A percentile compares a stretch with the other conserved stretches of the same genome.
phyloP scores from a whole-genome alignment of 2,329 filamentous ascomycete genomes.

The Botrytis deweyae region DNA sequence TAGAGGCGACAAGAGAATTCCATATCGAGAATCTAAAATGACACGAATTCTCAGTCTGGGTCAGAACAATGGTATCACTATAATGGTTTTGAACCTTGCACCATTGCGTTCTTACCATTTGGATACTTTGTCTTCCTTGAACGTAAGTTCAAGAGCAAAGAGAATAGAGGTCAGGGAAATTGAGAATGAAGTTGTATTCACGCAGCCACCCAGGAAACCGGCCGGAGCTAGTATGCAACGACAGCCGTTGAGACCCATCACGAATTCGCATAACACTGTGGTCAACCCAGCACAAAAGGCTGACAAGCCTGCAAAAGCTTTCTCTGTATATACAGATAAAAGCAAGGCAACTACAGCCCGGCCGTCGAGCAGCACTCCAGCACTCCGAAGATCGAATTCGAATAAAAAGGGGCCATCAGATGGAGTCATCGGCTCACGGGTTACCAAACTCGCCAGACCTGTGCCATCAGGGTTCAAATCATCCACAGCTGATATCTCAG shows the following conservation, averaged over 20 bases:
- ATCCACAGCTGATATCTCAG: constrained; percentile 51
- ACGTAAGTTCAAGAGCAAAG: constrained; percentile 93
- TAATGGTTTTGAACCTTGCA: constrained; percentile 95
- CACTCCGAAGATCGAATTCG: constrained; percentile 39
- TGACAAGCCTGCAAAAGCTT: constrained; percentile 78
- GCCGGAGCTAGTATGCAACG: constrained; percentile 51
- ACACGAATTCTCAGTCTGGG: constrained; percentile 88
- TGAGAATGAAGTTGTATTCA: constrained; percentile 91
- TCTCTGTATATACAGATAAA: constrained; percentile 83
- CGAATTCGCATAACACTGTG: constrained; percentile 72
- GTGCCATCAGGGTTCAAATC: constrained; percentile 32
- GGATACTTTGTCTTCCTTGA: constrained; percentile 89
- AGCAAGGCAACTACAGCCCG: constrained; percentile 47
- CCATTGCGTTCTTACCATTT: constrained; percentile 90
- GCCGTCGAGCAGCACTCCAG: constrained; percentile 31
- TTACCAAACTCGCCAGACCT: constrained; percentile 49
- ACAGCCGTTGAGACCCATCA: constrained; percentile 76
- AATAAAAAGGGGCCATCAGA: constrained; percentile 41
- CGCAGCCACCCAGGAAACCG: constrained; percentile 64
- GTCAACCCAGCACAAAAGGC: constrained; percentile 56
- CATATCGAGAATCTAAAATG: constrained; percentile 93
- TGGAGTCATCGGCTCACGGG: constrained; percentile 40
- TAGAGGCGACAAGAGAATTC: constrained; percentile 71
- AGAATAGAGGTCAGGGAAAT: constrained; percentile 94
- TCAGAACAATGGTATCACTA: constrained; percentile 90